Base-by-base conservation (phyloP, 2,329 filamentous ascomycete genomes). In the Fusarium globosum region DNA sequence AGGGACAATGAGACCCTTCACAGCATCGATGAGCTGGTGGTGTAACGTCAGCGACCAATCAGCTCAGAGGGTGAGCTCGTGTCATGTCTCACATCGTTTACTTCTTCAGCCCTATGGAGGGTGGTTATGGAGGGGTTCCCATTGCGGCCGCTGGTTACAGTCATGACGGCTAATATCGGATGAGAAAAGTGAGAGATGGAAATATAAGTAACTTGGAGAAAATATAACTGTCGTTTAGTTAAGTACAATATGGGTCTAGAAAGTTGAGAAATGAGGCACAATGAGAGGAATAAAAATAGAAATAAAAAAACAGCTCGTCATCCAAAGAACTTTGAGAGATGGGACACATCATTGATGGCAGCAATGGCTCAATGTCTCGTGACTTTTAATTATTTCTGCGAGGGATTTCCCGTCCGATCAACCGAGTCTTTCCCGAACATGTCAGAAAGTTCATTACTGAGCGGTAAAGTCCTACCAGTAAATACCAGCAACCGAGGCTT, bases 1-100 rank as follows among this genome's bases (percentile, higher is more conserved):
- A 1, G 91, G 91, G 26, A 94, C 83, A 65, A 95, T 88, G 61
- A 94, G 86, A 14, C 86, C 83, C 81, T 92, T 89, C 55, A 95
- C 88, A 7, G 92, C 88, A 62, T 88, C 85, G 55, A 95, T 87
- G 52, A 95, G 87, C 93, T 95, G 70, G 28, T 38, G 26, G 39
- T 61, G 65, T 38, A 71, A 38, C 68, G 72, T 78, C 63, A 80
- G 76, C 46, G 52, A 48, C 72, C 67, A 71, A 75, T 75, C 63
- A 66, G 49, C 26, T 51, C 30, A 36, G 36, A 36, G 48, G 43
- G 41, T 26, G 35, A 14, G 9, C 33, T 43, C 20, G 51, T 43
- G 53, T 59, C 33, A 43, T 72, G 65, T 74, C 77, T 76, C 67
- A 80, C 78, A 75, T 80, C 77, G 65, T 80, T 69, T 26, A 81